phyloP scores from a whole-genome alignment of 768 basidiomycete genomes.

The Coprinopsis cinerea region DNA sequence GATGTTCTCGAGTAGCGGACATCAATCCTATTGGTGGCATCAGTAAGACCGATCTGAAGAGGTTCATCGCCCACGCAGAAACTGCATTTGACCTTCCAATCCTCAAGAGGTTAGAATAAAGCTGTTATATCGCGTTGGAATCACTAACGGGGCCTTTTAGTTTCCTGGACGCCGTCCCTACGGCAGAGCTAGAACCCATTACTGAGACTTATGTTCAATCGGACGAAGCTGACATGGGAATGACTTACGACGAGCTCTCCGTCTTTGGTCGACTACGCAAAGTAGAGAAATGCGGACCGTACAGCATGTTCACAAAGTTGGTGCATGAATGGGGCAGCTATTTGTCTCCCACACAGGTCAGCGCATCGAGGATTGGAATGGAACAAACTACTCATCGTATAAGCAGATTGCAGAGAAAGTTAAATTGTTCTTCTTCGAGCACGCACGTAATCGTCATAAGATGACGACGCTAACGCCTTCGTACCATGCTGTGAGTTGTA shows the following conservation, averaged over 20 bases:
- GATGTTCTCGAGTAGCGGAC: slow-evolving; percentile 53
- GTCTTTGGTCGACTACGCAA: slow-evolving; percentile 91
- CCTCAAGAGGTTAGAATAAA: slow-evolving; percentile 52
- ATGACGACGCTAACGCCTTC: slow-evolving; percentile 95
- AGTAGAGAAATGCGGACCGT: slow-evolving; percentile 96
- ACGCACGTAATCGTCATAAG: slow-evolving; percentile 96
- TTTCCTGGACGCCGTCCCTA: slow-evolving; percentile 88
- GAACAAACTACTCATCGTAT: neutral
- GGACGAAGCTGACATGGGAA: slow-evolving; percentile 99
- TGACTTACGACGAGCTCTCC: slow-evolving; percentile 97
- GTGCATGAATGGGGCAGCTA: slow-evolving; percentile 88
- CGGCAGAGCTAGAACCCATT: slow-evolving; percentile 94
- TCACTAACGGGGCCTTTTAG: slow-evolving; percentile 31
- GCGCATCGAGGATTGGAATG: neutral
- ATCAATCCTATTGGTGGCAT: slow-evolving; percentile 98
- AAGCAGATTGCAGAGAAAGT: slow-evolving; percentile 92
- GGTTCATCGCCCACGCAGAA: slow-evolving; percentile 84
- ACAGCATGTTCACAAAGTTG: slow-evolving; percentile 95
- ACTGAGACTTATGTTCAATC: slow-evolving; percentile 92
- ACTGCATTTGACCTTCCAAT: slow-evolving; percentile 80
- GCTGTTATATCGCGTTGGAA: neutral
- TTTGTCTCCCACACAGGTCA: slow-evolving; percentile 77
- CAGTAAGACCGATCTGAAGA: slow-evolving; percentile 95
- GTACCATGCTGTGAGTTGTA: slow-evolving; percentile 77
- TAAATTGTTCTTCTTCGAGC: slow-evolving; percentile 94